Percentiles rank a stretch among this genome's conserved stretches.
These are phyloP conservation scores for Hyphopichia homilentoma DNA, from an alignment of 805 yeast species.

Conservation along the genomic window DNA sequence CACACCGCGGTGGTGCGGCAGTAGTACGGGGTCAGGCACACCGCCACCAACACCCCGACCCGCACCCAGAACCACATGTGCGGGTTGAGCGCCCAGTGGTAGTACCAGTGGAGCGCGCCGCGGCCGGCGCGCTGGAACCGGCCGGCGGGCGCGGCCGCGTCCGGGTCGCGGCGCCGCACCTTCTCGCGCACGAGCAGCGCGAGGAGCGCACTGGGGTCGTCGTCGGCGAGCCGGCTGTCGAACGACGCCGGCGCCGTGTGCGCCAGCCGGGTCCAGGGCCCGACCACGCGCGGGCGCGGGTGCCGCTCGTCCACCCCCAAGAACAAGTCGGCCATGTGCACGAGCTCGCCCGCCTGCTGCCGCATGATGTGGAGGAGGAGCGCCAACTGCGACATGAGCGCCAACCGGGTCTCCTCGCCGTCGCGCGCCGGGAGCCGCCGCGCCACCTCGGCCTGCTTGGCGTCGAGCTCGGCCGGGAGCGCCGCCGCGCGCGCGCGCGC, in stretches of 20 bases:
- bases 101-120: conserved; percentile 10
- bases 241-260: too few species aligned
- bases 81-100: conserved; percentile 14
- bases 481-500: conserved; percentile 5
- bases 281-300: conserved; percentile 16
- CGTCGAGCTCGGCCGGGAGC: background rate
- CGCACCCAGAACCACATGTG: conserved; percentile 29
- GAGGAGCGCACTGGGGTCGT: conserved; percentile 5
- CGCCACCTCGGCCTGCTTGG: background rate
- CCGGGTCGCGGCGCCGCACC: conserved; percentile 20
- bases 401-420: conserved; percentile 22
- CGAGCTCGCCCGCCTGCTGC: conserved; percentile 10
- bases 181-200: conserved; percentile 7
- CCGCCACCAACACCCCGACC: conserved; percentile 16
- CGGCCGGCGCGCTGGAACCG: conserved; percentile 18
- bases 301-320: conserved; percentile 16
- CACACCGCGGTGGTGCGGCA: conserved; percentile 24
- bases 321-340: conserved; percentile 15
- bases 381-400: conserved; percentile 21
- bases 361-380: conserved; percentile 17
- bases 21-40: conserved; percentile 24
- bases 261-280: conserved; percentile 1
- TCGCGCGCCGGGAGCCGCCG: conserved; percentile 6
- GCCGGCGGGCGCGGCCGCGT: conserved; percentile 20
- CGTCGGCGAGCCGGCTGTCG: background rate